A percentile compares a stretch with the other conserved stretches of the same genome.
Evolutionary conservation across 1,139 yeast species (phyloP).

Genomic region (Candida sp.): DNA sequence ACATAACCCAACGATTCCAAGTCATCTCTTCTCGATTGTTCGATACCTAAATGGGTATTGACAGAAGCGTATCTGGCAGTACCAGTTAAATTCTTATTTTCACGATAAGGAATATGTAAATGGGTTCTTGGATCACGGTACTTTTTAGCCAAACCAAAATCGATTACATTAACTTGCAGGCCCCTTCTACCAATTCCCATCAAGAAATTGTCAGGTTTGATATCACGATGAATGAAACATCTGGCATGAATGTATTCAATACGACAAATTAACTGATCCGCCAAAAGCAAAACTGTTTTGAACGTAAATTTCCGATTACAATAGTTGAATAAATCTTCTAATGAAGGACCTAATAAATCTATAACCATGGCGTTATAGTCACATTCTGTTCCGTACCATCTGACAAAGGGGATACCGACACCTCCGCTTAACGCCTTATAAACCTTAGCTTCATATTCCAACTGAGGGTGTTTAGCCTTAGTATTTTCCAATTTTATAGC

Average conservation of each 20-base stretch:
- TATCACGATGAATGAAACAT: constrained; percentile 87
- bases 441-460: constrained; percentile 95
- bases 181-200: constrained; percentile 98
- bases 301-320: constrained; percentile 92
- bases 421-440: constrained; percentile 95
- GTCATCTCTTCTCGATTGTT: constrained; percentile 95
- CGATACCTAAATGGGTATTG: constrained; percentile 95
- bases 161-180: constrained; percentile 92
- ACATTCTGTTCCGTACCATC: constrained; percentile 98
- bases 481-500: constrained; percentile 93
- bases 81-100: constrained; percentile 93
- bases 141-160: constrained; percentile 95
- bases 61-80: constrained; percentile 97
- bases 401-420: constrained; percentile 93
- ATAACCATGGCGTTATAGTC: constrained; percentile 97
- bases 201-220: constrained; percentile 94
- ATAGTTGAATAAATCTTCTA: constrained; percentile 94
- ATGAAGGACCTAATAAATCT: constrained; percentile 91
- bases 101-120: constrained; percentile 94
- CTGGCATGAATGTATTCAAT: constrained; percentile 95
- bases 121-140: constrained; percentile 95
- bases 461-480: constrained; percentile 92
- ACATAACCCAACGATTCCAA: constrained; percentile 95
- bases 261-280: constrained; percentile 93
- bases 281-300: constrained; percentile 88